phyloP scores from a whole-genome alignment of 2,329 filamentous ascomycete species.

The Colletotrichum melonis region DNA sequence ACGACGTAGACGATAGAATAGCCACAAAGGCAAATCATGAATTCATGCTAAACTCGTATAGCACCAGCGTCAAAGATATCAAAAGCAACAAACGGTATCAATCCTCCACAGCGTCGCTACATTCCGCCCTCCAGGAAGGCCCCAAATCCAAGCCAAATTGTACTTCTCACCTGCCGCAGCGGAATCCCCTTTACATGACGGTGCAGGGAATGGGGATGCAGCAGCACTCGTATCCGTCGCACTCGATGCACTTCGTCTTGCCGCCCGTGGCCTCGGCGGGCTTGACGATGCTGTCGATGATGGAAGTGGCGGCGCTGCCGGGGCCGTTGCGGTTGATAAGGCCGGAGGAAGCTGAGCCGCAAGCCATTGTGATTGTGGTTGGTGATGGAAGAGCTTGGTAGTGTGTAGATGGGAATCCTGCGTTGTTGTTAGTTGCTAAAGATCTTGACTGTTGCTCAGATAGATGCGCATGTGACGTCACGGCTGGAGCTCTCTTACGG shows the following conservation, averaged over 20 bases:
- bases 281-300: conserved; percentile 63
- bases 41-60: background rate
- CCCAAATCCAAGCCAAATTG: background rate
- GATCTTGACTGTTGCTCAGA: background rate
- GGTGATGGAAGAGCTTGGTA: background rate
- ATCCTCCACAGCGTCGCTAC: background rate
- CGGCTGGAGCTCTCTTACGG: background rate
- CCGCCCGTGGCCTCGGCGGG: conserved; percentile 52
- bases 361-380: conserved; percentile 42
- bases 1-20: background rate
- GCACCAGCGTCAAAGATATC: background rate
- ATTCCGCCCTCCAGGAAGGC: background rate
- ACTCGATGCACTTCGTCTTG: conserved; percentile 62
- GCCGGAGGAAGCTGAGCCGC: conserved; percentile 43
- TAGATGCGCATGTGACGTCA: conserved; percentile 20
- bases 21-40: conserved; percentile 2
- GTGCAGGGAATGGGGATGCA: conserved; percentile 65
- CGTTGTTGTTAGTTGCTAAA: background rate
- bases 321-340: conserved; percentile 58
- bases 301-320: conserved; percentile 60
- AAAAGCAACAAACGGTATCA: background rate
- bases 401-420: background rate
- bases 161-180: background rate
- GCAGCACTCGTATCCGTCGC: conserved; percentile 64
- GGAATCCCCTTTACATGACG: conserved; percentile 54